Evolutionary conservation across 495 filamentous ascomycete species (phyloP).

Genomic region (Penicillium mononematosum): DNA sequence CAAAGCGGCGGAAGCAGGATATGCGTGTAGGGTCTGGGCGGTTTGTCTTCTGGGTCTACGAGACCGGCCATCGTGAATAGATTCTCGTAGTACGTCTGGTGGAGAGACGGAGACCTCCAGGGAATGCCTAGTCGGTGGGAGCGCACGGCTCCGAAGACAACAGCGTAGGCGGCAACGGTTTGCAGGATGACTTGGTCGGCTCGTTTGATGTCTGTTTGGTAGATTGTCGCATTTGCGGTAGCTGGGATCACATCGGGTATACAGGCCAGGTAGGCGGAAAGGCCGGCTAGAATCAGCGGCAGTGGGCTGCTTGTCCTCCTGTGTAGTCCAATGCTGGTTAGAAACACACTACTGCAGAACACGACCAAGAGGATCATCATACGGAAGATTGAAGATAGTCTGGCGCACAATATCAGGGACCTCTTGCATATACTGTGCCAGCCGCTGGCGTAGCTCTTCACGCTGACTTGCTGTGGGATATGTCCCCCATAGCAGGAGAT

Average conservation of each 20-base stretch:
- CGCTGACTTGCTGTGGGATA: constrained; percentile 28
- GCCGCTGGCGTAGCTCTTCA: constrained; percentile 20
- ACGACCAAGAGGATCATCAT: constrained; percentile 3
- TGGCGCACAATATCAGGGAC: constrained; percentile 29
- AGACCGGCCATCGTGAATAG: constrained; percentile 37
- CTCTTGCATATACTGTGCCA: constrained; percentile 29
- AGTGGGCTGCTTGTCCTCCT: constrained; percentile 30
- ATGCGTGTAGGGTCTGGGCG: constrained; percentile 24
- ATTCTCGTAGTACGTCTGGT: constrained; percentile 34
- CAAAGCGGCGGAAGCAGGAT: constrained; percentile 36
- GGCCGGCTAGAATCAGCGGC: constrained; percentile 33
- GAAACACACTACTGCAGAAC: background rate
- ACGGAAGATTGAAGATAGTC: constrained; percentile 33
- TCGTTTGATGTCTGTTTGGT: constrained; percentile 24
- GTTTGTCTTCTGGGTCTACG: constrained; percentile 14
- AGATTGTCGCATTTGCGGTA: constrained; percentile 23
- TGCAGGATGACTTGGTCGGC: constrained; percentile 30
- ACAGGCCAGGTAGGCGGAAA: constrained; percentile 33
- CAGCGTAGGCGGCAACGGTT: constrained; percentile 33
- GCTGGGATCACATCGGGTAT: constrained; percentile 27
- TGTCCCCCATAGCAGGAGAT: constrained; percentile 37
- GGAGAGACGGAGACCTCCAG: constrained; percentile 19
- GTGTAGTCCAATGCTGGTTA: background rate
- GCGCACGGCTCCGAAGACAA: constrained; percentile 29
- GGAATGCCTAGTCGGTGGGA: constrained; percentile 30